Evolutionary conservation across 2,329 filamentous ascomycete genomes (phyloP).

Genomic region (Plenodomus lindquistii): DNA sequence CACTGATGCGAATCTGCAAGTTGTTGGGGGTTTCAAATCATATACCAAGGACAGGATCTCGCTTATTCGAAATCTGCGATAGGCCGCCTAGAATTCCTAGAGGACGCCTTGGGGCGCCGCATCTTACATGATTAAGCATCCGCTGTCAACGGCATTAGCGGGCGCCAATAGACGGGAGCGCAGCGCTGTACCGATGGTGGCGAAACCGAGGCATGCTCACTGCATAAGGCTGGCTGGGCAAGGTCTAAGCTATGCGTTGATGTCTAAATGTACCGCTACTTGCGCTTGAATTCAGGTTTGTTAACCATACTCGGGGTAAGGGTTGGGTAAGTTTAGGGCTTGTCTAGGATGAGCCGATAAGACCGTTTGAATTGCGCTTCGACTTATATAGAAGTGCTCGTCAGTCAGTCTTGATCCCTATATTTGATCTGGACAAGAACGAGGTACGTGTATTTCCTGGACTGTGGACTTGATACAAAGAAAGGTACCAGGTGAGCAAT

Average conservation of each 20-base stretch:
- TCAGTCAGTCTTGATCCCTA: not conserved
- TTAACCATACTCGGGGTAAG: not conserved
- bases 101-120: constrained; percentile 13
- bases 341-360: constrained; percentile 8
- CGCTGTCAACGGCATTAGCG: constrained; percentile 22
- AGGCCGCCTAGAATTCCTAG: too few relatives aligned
- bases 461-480: too few relatives aligned
- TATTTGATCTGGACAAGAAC: too few relatives aligned
- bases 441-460: too few relatives aligned
- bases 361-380: constrained; percentile 14
- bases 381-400: not conserved
- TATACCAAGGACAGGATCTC: too few relatives aligned
- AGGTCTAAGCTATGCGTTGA: constrained; percentile 7
- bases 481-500: too few relatives aligned
- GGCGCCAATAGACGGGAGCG: constrained; percentile 19
- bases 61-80: too few relatives aligned
- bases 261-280: constrained; percentile 1
- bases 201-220: constrained; percentile 2
- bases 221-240: constrained; percentile 3
- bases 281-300: constrained; percentile 1
- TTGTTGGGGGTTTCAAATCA: too few relatives aligned
- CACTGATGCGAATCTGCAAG: too few relatives aligned
- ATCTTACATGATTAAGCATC: constrained; percentile 17
- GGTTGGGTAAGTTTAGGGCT: constrained; percentile 7
- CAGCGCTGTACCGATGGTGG: constrained; percentile 3